phyloP scores from a whole-genome alignment of 805 yeast genomes.

The Candida incommunis region DNA sequence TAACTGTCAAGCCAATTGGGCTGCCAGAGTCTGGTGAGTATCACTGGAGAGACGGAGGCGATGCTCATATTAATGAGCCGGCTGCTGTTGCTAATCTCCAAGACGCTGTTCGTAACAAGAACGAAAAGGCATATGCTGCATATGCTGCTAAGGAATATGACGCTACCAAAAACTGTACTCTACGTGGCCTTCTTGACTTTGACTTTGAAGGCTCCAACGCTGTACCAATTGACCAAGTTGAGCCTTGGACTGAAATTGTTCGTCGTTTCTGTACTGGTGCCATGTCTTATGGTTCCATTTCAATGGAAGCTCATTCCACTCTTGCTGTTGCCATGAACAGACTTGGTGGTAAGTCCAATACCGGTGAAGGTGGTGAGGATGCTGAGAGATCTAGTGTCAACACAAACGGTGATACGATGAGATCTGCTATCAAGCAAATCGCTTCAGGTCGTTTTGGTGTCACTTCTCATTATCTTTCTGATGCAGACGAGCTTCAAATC shows the following conservation, averaged over 20 bases:
- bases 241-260: conserved; percentile 98
- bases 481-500: conserved; percentile 94
- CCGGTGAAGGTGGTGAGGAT: conserved; percentile 99
- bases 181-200: conserved; percentile 86
- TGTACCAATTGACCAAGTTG: conserved; percentile 94
- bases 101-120: conserved; percentile 96
- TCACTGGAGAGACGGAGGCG: conserved; percentile 98
- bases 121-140: conserved; percentile 82
- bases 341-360: conserved; percentile 92
- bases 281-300: conserved; percentile 97
- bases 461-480: conserved; percentile 84
- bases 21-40: conserved; percentile 94
- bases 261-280: conserved; percentile 98
- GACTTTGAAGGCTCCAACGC: conserved; percentile 59
- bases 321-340: conserved; percentile 97
- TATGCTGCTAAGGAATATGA: conserved; percentile 84
- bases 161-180: conserved; percentile 82
- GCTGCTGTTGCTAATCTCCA: conserved; percentile 89
- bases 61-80: conserved; percentile 88
- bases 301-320: conserved; percentile 97
- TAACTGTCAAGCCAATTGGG: conserved; percentile 52
- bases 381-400: conserved; percentile 71
- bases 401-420: conserved; percentile 91
- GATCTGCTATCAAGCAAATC: conserved; percentile 96
- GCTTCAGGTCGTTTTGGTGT: conserved; percentile 99